phyloP scores from a whole-genome alignment of 352 stramenopile species.

The Globisporangium uncinulatum region DNA sequence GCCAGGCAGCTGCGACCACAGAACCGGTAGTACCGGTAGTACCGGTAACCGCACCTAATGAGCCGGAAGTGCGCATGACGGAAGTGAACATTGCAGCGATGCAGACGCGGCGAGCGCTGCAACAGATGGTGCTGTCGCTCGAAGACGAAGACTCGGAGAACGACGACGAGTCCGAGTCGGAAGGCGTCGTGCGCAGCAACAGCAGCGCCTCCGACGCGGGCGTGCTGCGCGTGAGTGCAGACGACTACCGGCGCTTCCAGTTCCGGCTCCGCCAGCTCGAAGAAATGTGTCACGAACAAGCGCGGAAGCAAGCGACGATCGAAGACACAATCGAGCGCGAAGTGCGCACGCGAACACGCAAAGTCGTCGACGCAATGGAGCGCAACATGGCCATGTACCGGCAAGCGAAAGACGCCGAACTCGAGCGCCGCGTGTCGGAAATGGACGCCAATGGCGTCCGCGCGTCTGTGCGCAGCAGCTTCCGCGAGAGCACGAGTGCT shows the following conservation, averaged over 20 bases:
- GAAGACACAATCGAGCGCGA: slow-evolving; percentile 77
- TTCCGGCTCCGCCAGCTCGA: slow-evolving; percentile 75
- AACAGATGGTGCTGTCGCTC: slow-evolving; percentile 82
- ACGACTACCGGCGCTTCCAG: slow-evolving; percentile 84
- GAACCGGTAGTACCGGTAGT: not conserved
- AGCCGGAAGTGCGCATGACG: slow-evolving; percentile 32
- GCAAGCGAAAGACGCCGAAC: slow-evolving; percentile 75
- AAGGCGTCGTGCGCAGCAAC: slow-evolving; percentile 12
- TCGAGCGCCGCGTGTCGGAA: slow-evolving; percentile 62
- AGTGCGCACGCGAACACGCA: slow-evolving; percentile 52
- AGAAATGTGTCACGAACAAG: slow-evolving; percentile 66
- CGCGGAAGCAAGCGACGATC: slow-evolving; percentile 60
- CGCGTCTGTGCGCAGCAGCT: slow-evolving; percentile 14
- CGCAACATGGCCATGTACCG: slow-evolving; percentile 86
- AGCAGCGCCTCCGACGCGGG: slow-evolving; percentile 6
- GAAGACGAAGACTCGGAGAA: slow-evolving; percentile 63
- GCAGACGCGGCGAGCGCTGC: slow-evolving; percentile 74
- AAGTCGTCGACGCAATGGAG: slow-evolving; percentile 71
- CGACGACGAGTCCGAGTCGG: slow-evolving; percentile 55
- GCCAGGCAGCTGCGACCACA: slow-evolving; percentile 10
- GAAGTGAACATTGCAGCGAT: slow-evolving; percentile 62
- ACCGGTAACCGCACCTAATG: slow-evolving; percentile 10
- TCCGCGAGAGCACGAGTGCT: slow-evolving; percentile 30
- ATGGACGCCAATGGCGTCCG: slow-evolving; percentile 19
- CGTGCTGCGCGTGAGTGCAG: slow-evolving; percentile 49